Base-by-base conservation (phyloP, 129 eudicot genomes). In the Rutidosis leptorrhynchoides region DNA sequence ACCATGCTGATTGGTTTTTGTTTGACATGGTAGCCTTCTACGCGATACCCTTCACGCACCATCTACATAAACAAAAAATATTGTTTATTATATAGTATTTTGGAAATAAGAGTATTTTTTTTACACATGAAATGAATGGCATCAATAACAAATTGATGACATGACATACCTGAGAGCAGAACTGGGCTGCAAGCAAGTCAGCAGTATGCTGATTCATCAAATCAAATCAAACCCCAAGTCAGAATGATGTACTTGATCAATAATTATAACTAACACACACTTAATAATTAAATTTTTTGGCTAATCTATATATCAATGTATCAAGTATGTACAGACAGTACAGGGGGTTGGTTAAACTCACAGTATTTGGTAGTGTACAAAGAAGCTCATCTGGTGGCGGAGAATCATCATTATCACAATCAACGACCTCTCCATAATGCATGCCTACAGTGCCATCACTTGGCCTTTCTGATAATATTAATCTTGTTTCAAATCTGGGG, bases 381-480 rank as follows among this genome's bases (percentile, higher is more conserved):
- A 91, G 88, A 79, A 72, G 79, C 51, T 85, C 82, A 23, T 91
- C 96, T 19, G 75, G 83, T 40, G 82, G 77, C 78, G 74, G 67
- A 77, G 69, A 83, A 64, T 78, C 88, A 28, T 78, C 88, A 28
- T 52, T 69, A 70, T 75, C 84, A 37, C 46, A 73, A 64, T 75
- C 84, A 23, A 85, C 95, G 25, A 83, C 62, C 22, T 91, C 98
- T 32, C 97, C 96, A 58, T 80, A 73, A 79, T 77, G 81, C 83
- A 87, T 67, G 67, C 90, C 82, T 56, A 91, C 95, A 32, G 90
- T 74, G 56, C 96, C 90, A 67, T 85, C 96, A 64, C 42, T 29
- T 26, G 84, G 81, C 69, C 83, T 85, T 82, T 83, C 88, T 10
- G 98, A 85, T 91, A 91, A 81, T 58, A 83, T 88, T 79, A 91